Base-by-base conservation (phyloP, 2,329 filamentous ascomycete genomes). In the Macrophomina pseudophaseolina region DNA sequence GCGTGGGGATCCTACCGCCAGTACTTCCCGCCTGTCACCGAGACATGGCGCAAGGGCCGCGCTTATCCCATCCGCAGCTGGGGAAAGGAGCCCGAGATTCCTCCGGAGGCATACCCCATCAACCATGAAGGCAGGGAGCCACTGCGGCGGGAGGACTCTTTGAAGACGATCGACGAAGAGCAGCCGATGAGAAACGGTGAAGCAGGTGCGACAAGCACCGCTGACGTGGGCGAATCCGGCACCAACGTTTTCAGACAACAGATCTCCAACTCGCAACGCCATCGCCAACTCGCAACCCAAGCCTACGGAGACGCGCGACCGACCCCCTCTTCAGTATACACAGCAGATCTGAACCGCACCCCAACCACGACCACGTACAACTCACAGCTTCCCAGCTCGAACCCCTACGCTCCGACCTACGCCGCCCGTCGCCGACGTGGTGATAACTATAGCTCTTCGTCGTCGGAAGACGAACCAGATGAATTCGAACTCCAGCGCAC, bases 31-130 rank as follows among this genome's bases (percentile, higher is more conserved):
- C 78, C 86, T 0, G 74, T 88, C 9, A 79, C 76, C 46, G 83
- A 88, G 71, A 78, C 84, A 5, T 86, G 83, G 83, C 81, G 80
- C 68, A 88, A 88, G 72, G 86, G 86, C 9, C 82, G 86, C 9
- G 86, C 86, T 30, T 85, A 87, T 71, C 84, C 85, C 1, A 87
- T 87, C 70, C 81, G 86, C 28, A 81, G 80, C 32, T 88, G 86
- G 86, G 86, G 84, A n/a, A 80, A 76, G 12, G 80, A 80, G 46
- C 81, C 82, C 4, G 71, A 73, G 4, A 72, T 73, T 4, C 77
- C 76, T 6, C 72, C 73, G 16, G 64, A 65, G 16, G 63, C 62
- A 8, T 69, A 51, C 30, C 40, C 70, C 3, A 71, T 72, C 4
- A 69, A 70, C 11, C 68, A 74, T 5, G 76, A 79, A 33, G 66